These are phyloP conservation scores for Lumnitzera littorea DNA, from an alignment of 345 rosid species.

Conservation along the genomic window DNA sequence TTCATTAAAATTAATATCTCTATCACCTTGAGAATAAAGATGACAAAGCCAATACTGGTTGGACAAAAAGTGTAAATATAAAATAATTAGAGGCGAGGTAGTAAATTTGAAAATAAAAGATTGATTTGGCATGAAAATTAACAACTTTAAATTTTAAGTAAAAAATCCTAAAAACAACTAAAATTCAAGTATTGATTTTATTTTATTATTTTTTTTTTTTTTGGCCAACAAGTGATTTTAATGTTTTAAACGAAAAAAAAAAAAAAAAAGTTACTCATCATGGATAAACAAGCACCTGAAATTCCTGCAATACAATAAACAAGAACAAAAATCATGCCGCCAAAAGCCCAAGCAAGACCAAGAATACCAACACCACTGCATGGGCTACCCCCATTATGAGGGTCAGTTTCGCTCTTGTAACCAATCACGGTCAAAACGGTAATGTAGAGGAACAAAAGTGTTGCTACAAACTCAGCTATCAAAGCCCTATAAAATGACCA, in stretches of 20 bases:
- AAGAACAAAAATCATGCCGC: conserved; percentile 36
- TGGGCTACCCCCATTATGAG: conserved; percentile 14
- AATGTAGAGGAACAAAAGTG: conserved; percentile 70
- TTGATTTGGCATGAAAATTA: no score
- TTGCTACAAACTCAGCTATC: conserved; percentile 80
- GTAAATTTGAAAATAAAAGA: no score
- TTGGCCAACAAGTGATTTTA: not conserved
- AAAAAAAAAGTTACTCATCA: not conserved
- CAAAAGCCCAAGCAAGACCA: conserved; percentile 84
- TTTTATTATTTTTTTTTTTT: no score
- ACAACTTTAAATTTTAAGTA: no score
- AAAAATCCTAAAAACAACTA: no score
- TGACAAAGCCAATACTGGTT: no score
- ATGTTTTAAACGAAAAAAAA: not conserved
- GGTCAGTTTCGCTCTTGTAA: conserved; percentile 42
- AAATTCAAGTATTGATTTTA: no score
- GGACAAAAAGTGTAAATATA: no score
- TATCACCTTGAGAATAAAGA: no score
- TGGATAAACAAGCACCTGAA: conserved; percentile 36
- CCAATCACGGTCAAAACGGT: conserved; percentile 75
- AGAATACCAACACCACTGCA: conserved; percentile 75
- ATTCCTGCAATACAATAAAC: conserved; percentile 90
- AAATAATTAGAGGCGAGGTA: no score
- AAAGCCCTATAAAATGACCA: conserved; percentile 88
- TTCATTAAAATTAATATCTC: no score